A percentile compares a stretch with the other conserved stretches of the same genome.
phyloP scores from a whole-genome alignment of 2,329 filamentous ascomycete genomes.

The Fusarium pseudonygamai region DNA sequence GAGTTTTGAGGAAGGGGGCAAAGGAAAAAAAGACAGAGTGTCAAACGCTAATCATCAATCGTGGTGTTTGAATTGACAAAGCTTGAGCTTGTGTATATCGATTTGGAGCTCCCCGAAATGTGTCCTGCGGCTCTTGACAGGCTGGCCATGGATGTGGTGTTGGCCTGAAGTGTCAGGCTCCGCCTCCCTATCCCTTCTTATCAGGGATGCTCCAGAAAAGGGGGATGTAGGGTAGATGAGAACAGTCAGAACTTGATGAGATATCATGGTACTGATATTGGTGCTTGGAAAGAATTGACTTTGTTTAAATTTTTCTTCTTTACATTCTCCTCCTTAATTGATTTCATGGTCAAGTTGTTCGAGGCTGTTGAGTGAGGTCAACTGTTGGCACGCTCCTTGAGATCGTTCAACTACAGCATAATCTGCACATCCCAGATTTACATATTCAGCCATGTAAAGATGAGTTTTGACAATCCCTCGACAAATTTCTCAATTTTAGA shows the following conservation, averaged over 20 bases:
- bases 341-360: background rate
- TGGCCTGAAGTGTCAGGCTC: slow-evolving; percentile 42
- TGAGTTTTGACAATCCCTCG: background rate
- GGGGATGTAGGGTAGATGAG: slow-evolving; percentile 28
- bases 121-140: slow-evolving; percentile 45
- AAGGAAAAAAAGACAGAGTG: background rate
- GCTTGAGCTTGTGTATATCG: slow-evolving; percentile 34
- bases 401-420: accelerated
- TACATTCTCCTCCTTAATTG: accelerated
- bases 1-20: background rate
- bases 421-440: too few species aligned
- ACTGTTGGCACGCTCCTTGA: accelerated
- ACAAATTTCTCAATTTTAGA: background rate
- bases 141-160: slow-evolving; percentile 41
- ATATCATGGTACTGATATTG: background rate
- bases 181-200: slow-evolving; percentile 28
- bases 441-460: too few species aligned
- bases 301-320: background rate
- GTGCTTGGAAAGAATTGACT: background rate
- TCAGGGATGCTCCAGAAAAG: slow-evolving; percentile 36
- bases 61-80: slow-evolving; percentile 26
- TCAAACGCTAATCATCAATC: slow-evolving; percentile 34
- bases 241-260: background rate
- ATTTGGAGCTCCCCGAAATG: slow-evolving; percentile 45
- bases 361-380: background rate